Percentiles rank a stretch among this genome's conserved stretches.
These are phyloP conservation scores for Cercospora sp. DNA, from an alignment of 2,329 filamentous ascomycete species.

Conservation along the genomic window DNA sequence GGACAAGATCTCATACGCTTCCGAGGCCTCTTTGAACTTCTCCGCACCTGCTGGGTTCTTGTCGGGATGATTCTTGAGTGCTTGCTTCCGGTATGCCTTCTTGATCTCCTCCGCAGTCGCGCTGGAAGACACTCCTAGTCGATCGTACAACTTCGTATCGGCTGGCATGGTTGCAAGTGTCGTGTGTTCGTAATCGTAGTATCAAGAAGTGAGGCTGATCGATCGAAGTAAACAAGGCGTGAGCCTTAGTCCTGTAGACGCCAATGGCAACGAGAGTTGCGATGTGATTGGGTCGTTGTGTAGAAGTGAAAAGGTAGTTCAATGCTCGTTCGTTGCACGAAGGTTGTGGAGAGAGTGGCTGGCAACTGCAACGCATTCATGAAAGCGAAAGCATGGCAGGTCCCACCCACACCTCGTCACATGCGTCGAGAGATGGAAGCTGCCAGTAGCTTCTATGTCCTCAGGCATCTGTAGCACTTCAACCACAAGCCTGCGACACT, in stretches of 20 bases:
- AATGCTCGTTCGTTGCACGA: slow-evolving; percentile 7
- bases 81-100: slow-evolving; percentile 88
- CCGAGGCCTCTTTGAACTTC: slow-evolving; percentile 97
- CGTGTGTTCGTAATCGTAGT: background rate
- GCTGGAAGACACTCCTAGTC: slow-evolving; percentile 73
- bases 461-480: background rate
- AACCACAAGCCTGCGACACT: too few species aligned
- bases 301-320: slow-evolving; percentile 11
- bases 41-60: slow-evolving; percentile 89
- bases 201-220: slow-evolving; percentile 5
- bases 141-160: slow-evolving; percentile 94
- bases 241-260: slow-evolving; percentile 7
- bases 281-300: slow-evolving; percentile 10
- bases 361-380: background rate
- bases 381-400: slow-evolving; percentile 1
- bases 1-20: slow-evolving; percentile 96
- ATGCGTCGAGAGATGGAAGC: slow-evolving; percentile 4
- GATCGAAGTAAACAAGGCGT: slow-evolving; percentile 8
- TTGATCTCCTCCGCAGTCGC: slow-evolving; percentile 94
- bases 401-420: slow-evolving; percentile 1
- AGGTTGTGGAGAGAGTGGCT: slow-evolving; percentile 2
- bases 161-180: slow-evolving; percentile 67
- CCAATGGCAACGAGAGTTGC: slow-evolving; percentile 3
- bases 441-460: slow-evolving; percentile 7
- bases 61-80: slow-evolving; percentile 83